phyloP scores from a whole-genome alignment of 2,329 filamentous ascomycete genomes.

The Alternaria sp. region DNA sequence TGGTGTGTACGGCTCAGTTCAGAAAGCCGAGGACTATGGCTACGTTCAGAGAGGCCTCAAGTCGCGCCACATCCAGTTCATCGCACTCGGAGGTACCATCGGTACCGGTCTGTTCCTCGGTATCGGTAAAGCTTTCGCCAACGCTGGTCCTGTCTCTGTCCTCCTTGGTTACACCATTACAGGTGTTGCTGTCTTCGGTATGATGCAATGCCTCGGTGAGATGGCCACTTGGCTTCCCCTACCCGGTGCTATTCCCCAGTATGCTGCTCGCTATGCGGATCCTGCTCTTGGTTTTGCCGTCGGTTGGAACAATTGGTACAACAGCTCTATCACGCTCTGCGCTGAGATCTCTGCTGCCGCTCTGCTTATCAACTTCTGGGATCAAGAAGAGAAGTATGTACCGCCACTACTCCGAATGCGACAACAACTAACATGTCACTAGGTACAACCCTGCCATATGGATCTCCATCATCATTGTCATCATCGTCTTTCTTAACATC shows the following conservation, averaged over 20 bases:
- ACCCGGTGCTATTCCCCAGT: conserved; percentile 49
- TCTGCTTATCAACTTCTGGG: conserved; percentile 46
- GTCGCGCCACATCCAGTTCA: conserved; percentile 66
- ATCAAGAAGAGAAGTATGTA: conserved; percentile 33
- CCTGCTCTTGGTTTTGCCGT: conserved; percentile 50
- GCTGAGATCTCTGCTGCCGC: conserved; percentile 49
- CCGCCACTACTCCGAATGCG: no score
- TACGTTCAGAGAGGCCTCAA: conserved; percentile 49
- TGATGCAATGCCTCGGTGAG: conserved; percentile 55
- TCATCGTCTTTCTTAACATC: conserved; percentile 47
- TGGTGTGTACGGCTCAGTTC: conserved; percentile 61
- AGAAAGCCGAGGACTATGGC: conserved; percentile 49
- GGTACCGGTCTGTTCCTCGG: conserved; percentile 48
- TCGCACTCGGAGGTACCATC: conserved; percentile 67
- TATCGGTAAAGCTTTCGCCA: conserved; percentile 45
- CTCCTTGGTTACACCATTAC: conserved; percentile 49
- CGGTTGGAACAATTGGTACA: conserved; percentile 42
- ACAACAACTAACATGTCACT: not conserved
- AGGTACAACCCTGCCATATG: conserved; percentile 37
- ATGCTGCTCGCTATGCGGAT: conserved; percentile 56
- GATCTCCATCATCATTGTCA: conserved; percentile 47
- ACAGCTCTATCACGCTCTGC: conserved; percentile 46
- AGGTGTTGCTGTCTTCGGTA: conserved; percentile 46
- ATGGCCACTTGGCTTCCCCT: conserved; percentile 54
- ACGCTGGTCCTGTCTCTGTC: conserved; percentile 46